These are phyloP conservation scores for Colletotrichum viniferum DNA, from an alignment of 2,329 filamentous ascomycete species.

Conservation along the genomic window DNA sequence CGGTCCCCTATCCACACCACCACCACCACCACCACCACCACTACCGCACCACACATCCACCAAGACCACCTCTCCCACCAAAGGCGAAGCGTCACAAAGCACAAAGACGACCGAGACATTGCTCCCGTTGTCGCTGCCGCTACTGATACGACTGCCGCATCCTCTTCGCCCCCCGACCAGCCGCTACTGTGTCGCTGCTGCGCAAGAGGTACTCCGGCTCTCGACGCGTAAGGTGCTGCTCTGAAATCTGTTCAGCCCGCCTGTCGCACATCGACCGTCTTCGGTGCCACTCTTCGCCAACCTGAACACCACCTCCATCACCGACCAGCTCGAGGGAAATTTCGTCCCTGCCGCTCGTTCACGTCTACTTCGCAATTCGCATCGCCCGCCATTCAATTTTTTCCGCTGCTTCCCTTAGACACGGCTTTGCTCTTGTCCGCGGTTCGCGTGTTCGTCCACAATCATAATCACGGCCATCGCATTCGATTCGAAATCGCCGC, in stretches of 20 bases:
- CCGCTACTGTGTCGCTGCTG: background rate
- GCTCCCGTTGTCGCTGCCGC: background rate
- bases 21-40: background rate
- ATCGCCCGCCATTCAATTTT: background rate
- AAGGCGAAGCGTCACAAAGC: constrained; percentile 1
- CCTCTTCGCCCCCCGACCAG: background rate
- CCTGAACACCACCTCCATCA: background rate
- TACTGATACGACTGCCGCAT: background rate
- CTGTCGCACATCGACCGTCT: background rate
- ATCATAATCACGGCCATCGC: background rate
- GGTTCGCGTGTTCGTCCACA: constrained; percentile 10
- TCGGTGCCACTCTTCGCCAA: background rate
- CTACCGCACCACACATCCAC: background rate
- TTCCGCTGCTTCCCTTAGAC: constrained; percentile 1
- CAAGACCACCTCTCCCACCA: background rate
- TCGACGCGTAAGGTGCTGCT: background rate
- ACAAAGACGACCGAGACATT: background rate
- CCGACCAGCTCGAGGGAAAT: constrained; percentile 18
- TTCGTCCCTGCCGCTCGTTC: constrained; percentile 23
- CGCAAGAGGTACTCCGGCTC: background rate
- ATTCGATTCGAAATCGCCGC: background rate
- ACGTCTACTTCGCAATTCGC: constrained; percentile 15
- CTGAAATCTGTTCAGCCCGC: constrained; percentile 8
- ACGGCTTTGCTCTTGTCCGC: constrained; percentile 14
- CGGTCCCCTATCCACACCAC: background rate